A percentile compares a stretch with the other conserved stretches of the same genome.
phyloP scores from a whole-genome alignment of 352 stramenopile genomes.

The Pythium pectinolyticum region DNA sequence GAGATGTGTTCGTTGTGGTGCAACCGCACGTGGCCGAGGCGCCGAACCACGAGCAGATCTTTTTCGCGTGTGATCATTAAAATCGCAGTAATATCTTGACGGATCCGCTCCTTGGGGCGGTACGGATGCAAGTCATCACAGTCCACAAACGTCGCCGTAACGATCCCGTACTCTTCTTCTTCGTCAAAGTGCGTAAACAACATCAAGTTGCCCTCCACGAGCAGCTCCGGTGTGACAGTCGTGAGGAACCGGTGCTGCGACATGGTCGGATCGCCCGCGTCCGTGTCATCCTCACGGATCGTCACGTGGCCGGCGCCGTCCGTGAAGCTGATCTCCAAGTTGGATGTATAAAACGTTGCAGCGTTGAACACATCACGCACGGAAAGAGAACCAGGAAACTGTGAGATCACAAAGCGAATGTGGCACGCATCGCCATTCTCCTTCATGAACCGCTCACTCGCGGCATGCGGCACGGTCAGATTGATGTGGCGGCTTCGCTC shows the following conservation, averaged over 20 bases:
- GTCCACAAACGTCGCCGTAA: constrained; percentile 37
- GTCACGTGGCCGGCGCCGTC: constrained; percentile 20
- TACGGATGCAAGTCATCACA: constrained; percentile 43
- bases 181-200: constrained; percentile 24
- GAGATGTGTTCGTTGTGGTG: constrained; percentile 34
- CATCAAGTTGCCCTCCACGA: constrained; percentile 29
- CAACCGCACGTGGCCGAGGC: constrained; percentile 33
- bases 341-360: constrained; percentile 19
- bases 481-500: constrained; percentile 48
- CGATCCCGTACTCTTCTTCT: constrained; percentile 28
- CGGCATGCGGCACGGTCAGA: constrained; percentile 31
- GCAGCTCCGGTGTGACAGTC: constrained; percentile 24
- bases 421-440: constrained; percentile 43
- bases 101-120: constrained; percentile 22
- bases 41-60: constrained; percentile 22
- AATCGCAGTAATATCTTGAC: constrained; percentile 41
- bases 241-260: constrained; percentile 16
- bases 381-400: constrained; percentile 6
- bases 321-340: constrained; percentile 27
- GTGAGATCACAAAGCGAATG: constrained; percentile 34
- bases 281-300: constrained; percentile 22
- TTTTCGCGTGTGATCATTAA: constrained; percentile 26
- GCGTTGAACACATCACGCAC: constrained; percentile 18
- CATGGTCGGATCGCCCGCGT: constrained; percentile 8
- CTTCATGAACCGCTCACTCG: constrained; percentile 47